A percentile compares a stretch with the other conserved stretches of the same genome.
Conservation (phyloP, 441 rosid genomes). For the Gossypium aridum region DNA sequence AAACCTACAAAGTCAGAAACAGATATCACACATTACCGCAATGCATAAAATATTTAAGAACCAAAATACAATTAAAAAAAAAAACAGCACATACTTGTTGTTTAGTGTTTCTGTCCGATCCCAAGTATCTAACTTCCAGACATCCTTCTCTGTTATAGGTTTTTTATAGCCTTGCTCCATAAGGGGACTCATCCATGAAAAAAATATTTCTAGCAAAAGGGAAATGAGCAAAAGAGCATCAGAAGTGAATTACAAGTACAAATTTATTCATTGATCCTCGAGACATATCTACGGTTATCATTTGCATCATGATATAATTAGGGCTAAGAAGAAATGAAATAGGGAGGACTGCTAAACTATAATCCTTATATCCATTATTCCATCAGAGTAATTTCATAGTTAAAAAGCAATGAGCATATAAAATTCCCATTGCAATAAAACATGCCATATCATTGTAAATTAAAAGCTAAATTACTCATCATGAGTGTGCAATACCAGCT, state of each 20-base stretch:
- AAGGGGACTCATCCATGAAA: slow-evolving; percentile 89
- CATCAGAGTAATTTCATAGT: background rate
- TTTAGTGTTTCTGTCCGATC: slow-evolving; percentile 79
- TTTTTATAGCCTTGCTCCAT: slow-evolving; percentile 86
- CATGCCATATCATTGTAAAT: background rate
- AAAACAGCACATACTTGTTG: slow-evolving; percentile 35
- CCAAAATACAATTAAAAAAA: background rate
- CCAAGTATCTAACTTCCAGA: slow-evolving; percentile 94
- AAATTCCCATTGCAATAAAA: background rate
- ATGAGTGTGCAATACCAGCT: background rate
- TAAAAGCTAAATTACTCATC: background rate
- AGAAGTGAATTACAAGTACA: slow-evolving; percentile 8
- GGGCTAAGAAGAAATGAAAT: background rate
- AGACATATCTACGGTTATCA: background rate
- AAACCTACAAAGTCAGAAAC: slow-evolving; percentile 47
- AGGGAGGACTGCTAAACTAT: background rate
- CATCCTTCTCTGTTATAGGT: slow-evolving; percentile 91
- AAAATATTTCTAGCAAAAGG: slow-evolving; percentile 44
- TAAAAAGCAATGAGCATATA: background rate
- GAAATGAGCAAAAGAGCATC: slow-evolving; percentile 10
- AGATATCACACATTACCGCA: slow-evolving; percentile 15
- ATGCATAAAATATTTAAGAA: slow-evolving; percentile 15
- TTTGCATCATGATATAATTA: slow-evolving; percentile 5
- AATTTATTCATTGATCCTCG: background rate
- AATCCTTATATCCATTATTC: background rate